Evolutionary conservation across 2,329 filamentous ascomycete genomes (phyloP), one percentile per base, ranked within the genome.

Genomic region (Lachnellula hyalina): DNA sequence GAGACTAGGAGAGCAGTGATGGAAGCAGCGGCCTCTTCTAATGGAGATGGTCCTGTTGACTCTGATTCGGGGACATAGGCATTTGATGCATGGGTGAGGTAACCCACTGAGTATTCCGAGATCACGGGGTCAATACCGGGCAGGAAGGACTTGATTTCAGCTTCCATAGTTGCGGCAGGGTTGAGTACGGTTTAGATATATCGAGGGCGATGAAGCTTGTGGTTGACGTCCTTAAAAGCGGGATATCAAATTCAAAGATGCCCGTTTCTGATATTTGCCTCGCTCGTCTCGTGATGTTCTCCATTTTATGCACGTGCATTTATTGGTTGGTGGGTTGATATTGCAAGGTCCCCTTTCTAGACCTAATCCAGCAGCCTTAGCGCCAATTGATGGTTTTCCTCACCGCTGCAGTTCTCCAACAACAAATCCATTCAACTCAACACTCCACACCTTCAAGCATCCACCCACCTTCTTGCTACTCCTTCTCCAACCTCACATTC

Each of bases 91-190:
- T 99, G 93, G 67, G 85, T 91, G 65, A 99, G 80, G 71, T 97
- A 99, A 55, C 94, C 94, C 62, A 90, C 89, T 44, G 91, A 94
- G 74, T 96, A 96, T 74, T 96, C 89, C 48, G 90, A 92, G 63
- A 96, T 78, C 60, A 96, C 81, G 56, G 87, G 89, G 74, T 96
- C 92, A 64, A 96, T 89, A 68, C 88, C 87, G 59, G 91, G 91
- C 64, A 96, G 83, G 64, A 90, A 83, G 58, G 86, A 78, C 75
- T 87, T 87, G 70, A 96, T 90, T 75, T 96, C 89, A 67, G 88
- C 80, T 73, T 96, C 91, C 91, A 96, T 96, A 38, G 35, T 51
- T 23, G 23, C 44, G 23, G 21, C 8, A 36, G 23, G 34, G 14
- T 17, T 32, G 14, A n/a, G 17, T 3, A 19, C 36, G 17, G 21